Conservation (phyloP, 805 yeast genomes). For the Crinitomyces ghanaensis region DNA sequence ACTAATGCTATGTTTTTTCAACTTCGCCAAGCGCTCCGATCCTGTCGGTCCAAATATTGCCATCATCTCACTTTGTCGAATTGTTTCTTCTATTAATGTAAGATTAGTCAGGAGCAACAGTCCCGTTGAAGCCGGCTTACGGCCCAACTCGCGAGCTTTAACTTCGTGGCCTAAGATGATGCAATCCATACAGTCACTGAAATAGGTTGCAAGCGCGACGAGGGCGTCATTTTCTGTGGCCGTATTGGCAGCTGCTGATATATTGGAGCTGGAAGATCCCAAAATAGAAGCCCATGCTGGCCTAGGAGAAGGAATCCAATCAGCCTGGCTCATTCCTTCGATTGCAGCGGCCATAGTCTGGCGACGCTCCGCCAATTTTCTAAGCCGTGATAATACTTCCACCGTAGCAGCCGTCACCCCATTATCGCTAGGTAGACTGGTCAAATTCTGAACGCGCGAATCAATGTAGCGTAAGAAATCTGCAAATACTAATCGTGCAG, state of each 20-base stretch:
- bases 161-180: conserved; percentile 54
- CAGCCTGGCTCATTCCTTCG: conserved; percentile 41
- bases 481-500: conserved; percentile 32
- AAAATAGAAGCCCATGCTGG: conserved; percentile 43
- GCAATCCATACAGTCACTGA: conserved; percentile 70
- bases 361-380: conserved; percentile 52
- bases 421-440: conserved; percentile 48
- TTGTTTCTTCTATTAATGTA: conserved; percentile 61
- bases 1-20: conserved; percentile 64
- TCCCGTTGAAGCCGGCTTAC: conserved; percentile 39
- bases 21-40: conserved; percentile 46
- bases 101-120: conserved; percentile 59
- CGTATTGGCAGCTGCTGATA: conserved; percentile 36
- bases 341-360: conserved; percentile 43
- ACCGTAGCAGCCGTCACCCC: conserved; percentile 63
- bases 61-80: conserved; percentile 33
- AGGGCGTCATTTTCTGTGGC: too few species aligned
- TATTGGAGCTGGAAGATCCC: conserved; percentile 36
- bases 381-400: conserved; percentile 57
- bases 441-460: conserved; percentile 33
- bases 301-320: conserved; percentile 54
- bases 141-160: conserved; percentile 33
- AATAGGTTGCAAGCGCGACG: conserved; percentile 42
- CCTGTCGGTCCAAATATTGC: conserved; percentile 50
- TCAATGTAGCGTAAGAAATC: conserved; percentile 51